Evolutionary conservation across 2,329 filamentous ascomycete species (phyloP).

Genomic region (Hypoxylon sp.): DNA sequence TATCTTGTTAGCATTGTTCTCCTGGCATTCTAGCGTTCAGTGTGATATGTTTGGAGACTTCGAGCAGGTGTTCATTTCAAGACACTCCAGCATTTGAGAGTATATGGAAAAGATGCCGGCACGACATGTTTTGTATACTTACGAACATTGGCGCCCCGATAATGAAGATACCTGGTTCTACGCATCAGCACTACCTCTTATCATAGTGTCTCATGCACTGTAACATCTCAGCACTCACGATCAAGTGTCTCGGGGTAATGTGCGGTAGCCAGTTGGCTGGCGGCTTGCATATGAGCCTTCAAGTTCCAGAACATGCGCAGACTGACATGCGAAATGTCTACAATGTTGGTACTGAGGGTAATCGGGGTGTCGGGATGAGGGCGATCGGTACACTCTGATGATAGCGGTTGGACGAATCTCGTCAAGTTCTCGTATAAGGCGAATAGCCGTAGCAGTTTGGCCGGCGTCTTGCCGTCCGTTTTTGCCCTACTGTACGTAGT

Average conservation of each 20-base stretch:
- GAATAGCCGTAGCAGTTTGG: conserved; percentile 86
- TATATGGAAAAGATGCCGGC: too few relatives aligned
- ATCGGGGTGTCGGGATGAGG: conserved; percentile 84
- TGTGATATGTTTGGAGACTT: too few relatives aligned
- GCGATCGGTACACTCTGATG: conserved; percentile 78
- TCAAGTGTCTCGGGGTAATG: conserved; percentile 96
- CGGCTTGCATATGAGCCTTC: conserved; percentile 93
- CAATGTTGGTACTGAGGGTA: conserved; percentile 92
- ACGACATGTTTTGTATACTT: too few relatives aligned
- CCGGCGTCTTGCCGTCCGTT: conserved; percentile 73
- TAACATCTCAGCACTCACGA: conserved; percentile 61
- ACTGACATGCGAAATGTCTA: conserved; percentile 89
- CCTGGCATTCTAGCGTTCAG: too few relatives aligned
- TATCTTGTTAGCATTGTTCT: too few relatives aligned
- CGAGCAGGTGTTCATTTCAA: too few relatives aligned
- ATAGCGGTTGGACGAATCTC: conserved; percentile 86
- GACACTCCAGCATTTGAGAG: too few relatives aligned
- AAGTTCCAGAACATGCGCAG: conserved; percentile 97
- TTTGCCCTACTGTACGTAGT: conserved; percentile 68
- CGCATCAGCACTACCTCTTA: conserved; percentile 17
- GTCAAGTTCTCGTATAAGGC: conserved; percentile 94
- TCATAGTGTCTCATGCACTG: not conserved
- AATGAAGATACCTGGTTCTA: conserved; percentile 64
- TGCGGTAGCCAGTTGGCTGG: conserved; percentile 86
- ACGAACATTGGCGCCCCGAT: conserved; percentile 90